Conservation (phyloP, 306 rosid species). For the Cucurbita moschata region DNA sequence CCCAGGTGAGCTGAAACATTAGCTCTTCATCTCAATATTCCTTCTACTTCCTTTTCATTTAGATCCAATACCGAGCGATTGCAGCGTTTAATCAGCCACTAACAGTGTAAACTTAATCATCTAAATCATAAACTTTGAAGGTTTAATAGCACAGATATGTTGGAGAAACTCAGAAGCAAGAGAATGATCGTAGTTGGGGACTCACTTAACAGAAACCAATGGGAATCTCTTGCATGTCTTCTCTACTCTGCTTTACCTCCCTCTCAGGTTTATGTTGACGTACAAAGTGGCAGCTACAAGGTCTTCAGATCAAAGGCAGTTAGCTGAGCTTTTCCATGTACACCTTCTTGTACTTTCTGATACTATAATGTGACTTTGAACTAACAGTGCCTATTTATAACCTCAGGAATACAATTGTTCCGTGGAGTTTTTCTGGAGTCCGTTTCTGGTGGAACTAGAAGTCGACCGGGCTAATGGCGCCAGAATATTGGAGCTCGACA, state of each 20-base stretch:
- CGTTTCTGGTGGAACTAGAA: slow-evolving; percentile 26
- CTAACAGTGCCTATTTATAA: neutral
- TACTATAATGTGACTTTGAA: neutral
- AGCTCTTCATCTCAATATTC: neutral
- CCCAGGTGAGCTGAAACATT: slow-evolving; percentile 16
- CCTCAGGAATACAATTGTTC: slow-evolving; percentile 25
- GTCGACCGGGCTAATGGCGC: slow-evolving; percentile 6
- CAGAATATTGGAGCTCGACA: slow-evolving; percentile 19
- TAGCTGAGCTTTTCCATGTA: neutral
- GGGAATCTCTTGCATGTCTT: slow-evolving; percentile 41
- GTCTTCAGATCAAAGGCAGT: slow-evolving; percentile 21
- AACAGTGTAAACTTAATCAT: neutral
- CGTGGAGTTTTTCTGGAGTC: slow-evolving; percentile 39
- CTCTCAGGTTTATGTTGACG: slow-evolving; percentile 11
- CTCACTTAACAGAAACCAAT: slow-evolving; percentile 36
- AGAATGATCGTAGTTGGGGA: slow-evolving; percentile 32
- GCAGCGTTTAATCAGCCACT: neutral
- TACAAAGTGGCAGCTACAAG: slow-evolving; percentile 16
- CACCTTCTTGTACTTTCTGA: neutral
- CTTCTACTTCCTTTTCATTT: neutral
- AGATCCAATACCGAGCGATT: neutral
- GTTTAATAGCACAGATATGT: slow-evolving; percentile 21
- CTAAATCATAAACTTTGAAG: neutral
- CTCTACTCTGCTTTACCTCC: slow-evolving; percentile 23
- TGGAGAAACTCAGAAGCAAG: slow-evolving; percentile 33